A percentile compares a stretch with the other conserved stretches of the same genome.
Conservation (phyloP, 140 eudicot genomes). For the Flaveria floridana region DNA sequence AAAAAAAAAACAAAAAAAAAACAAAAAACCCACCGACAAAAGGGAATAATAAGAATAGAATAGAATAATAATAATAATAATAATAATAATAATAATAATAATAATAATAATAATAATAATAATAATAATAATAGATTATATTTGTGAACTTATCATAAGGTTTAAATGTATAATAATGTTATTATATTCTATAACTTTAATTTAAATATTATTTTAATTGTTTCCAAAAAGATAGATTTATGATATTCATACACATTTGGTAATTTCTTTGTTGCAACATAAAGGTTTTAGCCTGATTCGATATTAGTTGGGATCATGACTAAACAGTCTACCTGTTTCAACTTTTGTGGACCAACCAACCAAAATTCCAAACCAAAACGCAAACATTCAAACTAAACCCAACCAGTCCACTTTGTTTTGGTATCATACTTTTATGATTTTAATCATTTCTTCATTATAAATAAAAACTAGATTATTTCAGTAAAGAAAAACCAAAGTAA, state of each 20-base stretch:
- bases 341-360: constrained; percentile 13
- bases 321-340: neutral
- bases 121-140: no score
- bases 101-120: no score
- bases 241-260: neutral
- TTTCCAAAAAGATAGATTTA: neutral
- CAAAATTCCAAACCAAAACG: constrained; percentile 19
- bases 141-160: no score
- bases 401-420: neutral
- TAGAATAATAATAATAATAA: no score
- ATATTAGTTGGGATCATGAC: constrained; percentile 8
- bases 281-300: neutral
- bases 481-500: neutral
- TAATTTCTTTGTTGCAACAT: neutral
- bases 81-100: no score
- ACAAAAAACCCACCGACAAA: no score
- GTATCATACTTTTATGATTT: neutral
- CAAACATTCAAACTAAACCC: constrained; percentile 11
- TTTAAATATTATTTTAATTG: neutral
- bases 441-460: neutral
- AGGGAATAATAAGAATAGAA: no score
- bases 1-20: no score
- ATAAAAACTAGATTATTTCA: neutral
- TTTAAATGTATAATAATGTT: no score
- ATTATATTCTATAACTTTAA: no score